Percentiles rank a stretch among this genome's conserved stretches.
Evolutionary conservation across 371 early-diverging fungal genomes (phyloP).

Genomic region (Lichtheimia ramosa): DNA sequence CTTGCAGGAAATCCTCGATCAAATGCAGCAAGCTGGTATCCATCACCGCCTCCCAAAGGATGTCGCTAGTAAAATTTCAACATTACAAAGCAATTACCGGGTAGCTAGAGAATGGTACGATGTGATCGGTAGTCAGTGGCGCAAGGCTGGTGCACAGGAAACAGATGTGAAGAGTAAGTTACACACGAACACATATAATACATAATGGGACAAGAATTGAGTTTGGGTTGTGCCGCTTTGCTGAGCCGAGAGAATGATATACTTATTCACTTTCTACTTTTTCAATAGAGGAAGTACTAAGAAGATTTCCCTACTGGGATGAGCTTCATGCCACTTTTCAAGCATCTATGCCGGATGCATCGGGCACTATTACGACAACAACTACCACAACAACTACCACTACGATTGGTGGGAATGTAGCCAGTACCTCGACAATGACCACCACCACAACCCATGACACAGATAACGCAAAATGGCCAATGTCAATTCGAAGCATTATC

Average conservation of each 20-base stretch:
- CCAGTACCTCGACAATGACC: slow-evolving; percentile 10
- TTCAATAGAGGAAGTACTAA: slow-evolving; percentile 38
- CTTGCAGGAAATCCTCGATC: slow-evolving; percentile 42
- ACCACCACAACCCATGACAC: slow-evolving; percentile 5
- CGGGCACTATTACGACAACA: slow-evolving; percentile 1
- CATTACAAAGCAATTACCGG: slow-evolving; percentile 47
- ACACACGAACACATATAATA: not conserved
- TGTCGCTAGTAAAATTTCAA: slow-evolving; percentile 50
- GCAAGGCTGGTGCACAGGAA: slow-evolving; percentile 40
- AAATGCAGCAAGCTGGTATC: slow-evolving; percentile 45
- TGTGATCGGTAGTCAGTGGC: slow-evolving; percentile 34
- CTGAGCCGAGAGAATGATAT: not conserved
- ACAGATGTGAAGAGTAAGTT: slow-evolving; percentile 15
- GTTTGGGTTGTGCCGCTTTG: not conserved
- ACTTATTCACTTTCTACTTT: not conserved
- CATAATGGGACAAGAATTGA: not conserved
- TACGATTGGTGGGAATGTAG: not conserved
- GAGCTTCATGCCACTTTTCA: slow-evolving; percentile 37
- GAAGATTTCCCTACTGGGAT: slow-evolving; percentile 53
- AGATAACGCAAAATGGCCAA: slow-evolving; percentile 25
- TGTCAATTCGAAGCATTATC: slow-evolving; percentile 43
- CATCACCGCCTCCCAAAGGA: slow-evolving; percentile 50
- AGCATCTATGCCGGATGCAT: not conserved
- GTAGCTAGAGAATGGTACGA: slow-evolving; percentile 52
- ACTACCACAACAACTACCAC: slow-evolving; percentile 8